Evolutionary conservation across 805 yeast genomes (phyloP).

Genomic region (Wickerhamomyces bovis): DNA sequence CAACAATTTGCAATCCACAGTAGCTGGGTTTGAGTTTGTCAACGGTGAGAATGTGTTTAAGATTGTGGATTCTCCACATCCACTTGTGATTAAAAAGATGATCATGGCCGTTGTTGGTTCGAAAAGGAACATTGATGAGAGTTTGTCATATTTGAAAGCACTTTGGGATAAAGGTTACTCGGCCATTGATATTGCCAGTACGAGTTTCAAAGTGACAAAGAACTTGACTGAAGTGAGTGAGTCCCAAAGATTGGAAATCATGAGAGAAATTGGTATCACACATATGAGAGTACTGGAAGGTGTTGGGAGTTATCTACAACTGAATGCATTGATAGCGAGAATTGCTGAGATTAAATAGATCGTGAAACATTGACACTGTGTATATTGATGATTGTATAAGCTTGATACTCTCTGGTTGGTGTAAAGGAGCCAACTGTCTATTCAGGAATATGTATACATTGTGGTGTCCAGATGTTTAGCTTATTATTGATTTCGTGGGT

Average conservation of each 20-base stretch:
- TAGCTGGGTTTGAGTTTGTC: constrained; percentile 90
- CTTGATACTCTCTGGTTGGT: no score
- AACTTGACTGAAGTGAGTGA: constrained; percentile 65
- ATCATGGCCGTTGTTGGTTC: constrained; percentile 40
- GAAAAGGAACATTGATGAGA: constrained; percentile 49
- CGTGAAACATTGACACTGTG: no score
- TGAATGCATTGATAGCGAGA: constrained; percentile 76
- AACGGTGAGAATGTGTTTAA: constrained; percentile 88
- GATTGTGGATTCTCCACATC: constrained; percentile 96
- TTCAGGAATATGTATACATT: no score
- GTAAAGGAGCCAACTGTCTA: no score
- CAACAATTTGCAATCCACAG: constrained; percentile 89
- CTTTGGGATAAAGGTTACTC: constrained; percentile 90
- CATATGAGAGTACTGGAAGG: constrained; percentile 95
- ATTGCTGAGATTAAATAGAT: constrained; percentile 16
- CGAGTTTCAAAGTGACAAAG: constrained; percentile 84
- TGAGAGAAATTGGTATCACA: constrained; percentile 81
- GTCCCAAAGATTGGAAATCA: constrained; percentile 61
- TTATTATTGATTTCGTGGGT: no score
- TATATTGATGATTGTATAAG: no score
- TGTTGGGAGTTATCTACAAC: constrained; percentile 78
- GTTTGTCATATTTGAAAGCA: constrained; percentile 55
- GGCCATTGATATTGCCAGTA: constrained; percentile 87
- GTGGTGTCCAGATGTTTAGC: no score
- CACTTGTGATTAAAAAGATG: constrained; percentile 72